A percentile compares a stretch with the other conserved stretches of the same genome.
phyloP scores from a whole-genome alignment of 208 protist genomes.

The Vickermania spadyakhi region DNA sequence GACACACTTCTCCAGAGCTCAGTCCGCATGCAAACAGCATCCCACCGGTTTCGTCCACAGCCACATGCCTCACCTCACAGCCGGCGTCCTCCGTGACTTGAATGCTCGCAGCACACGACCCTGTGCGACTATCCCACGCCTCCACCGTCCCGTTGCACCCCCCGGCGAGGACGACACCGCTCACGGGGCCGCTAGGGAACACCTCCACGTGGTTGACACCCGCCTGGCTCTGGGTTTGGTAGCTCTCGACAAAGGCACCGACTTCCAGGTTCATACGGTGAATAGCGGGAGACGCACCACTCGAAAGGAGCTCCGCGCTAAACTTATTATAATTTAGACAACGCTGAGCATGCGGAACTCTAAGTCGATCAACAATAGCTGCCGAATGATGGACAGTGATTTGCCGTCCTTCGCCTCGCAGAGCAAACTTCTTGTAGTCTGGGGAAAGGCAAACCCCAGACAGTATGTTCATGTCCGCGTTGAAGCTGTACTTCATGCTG shows the following conservation, averaged over 20 bases:
- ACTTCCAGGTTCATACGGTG: conserved; percentile 79
- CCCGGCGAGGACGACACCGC: conserved; percentile 54
- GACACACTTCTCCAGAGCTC: conserved; percentile 60
- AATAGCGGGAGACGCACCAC: conserved; percentile 63
- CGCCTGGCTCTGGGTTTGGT: conserved; percentile 39
- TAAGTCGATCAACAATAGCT: conserved; percentile 63
- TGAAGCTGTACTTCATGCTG: conserved; percentile 89
- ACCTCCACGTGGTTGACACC: conserved; percentile 70
- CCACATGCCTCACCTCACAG: conserved; percentile 60
- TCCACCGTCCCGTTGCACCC: conserved; percentile 70
- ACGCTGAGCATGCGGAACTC: conserved; percentile 80
- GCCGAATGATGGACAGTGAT: conserved; percentile 82
- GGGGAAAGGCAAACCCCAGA: conserved; percentile 69
- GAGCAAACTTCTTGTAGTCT: conserved; percentile 86
- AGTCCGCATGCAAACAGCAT: conserved; percentile 76
- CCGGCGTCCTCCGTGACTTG: conserved; percentile 23
- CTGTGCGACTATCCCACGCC: conserved; percentile 67
- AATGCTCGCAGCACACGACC: conserved; percentile 31
- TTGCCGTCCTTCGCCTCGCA: conserved; percentile 66
- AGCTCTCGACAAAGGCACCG: conserved; percentile 74
- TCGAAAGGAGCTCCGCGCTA: conserved; percentile 63
- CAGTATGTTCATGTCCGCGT: conserved; percentile 82
- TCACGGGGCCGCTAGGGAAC: conserved; percentile 41
- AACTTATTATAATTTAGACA: conserved; percentile 65
- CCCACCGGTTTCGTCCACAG: conserved; percentile 47